A percentile compares a stretch with the other conserved stretches of the same genome.
These are phyloP conservation scores for Penicillium simplicissimum DNA, from an alignment of 495 filamentous ascomycete genomes.

Conservation along the genomic window DNA sequence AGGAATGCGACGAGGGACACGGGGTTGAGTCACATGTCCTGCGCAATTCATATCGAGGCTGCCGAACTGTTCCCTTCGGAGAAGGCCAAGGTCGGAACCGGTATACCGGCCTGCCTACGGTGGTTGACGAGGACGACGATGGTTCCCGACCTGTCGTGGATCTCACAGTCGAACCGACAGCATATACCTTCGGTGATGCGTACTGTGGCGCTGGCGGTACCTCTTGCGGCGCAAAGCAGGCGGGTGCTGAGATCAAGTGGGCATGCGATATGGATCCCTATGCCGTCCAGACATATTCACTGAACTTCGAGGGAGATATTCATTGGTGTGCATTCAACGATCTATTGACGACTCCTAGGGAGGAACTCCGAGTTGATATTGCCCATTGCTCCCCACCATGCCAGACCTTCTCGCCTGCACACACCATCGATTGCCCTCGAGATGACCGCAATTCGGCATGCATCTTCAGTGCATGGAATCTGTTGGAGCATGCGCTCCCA, in stretches of 20 bases:
- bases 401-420: constrained; percentile 76
- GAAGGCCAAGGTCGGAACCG: neutral
- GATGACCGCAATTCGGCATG: constrained; percentile 79
- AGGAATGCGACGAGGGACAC: neutral
- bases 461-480: constrained; percentile 60
- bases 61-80: neutral
- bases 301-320: constrained; percentile 62
- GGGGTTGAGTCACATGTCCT: neutral
- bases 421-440: constrained; percentile 58
- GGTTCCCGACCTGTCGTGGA: constrained; percentile 16
- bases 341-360: constrained; percentile 31
- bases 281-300: constrained; percentile 57
- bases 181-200: constrained; percentile 67
- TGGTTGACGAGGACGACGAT: constrained; percentile 6
- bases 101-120: neutral
- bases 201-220: constrained; percentile 80
- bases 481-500: constrained; percentile 63
- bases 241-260: constrained; percentile 60
- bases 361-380: constrained; percentile 59
- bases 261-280: constrained; percentile 60
- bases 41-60: neutral
- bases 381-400: constrained; percentile 84
- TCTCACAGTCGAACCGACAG: constrained; percentile 17
- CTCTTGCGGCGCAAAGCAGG: constrained; percentile 64
- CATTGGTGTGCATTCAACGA: constrained; percentile 25